Evolutionary conservation across 345 rosid genomes (phyloP), one percentile per base, ranked within the genome.

Genomic region (Boechera retrofracta): DNA sequence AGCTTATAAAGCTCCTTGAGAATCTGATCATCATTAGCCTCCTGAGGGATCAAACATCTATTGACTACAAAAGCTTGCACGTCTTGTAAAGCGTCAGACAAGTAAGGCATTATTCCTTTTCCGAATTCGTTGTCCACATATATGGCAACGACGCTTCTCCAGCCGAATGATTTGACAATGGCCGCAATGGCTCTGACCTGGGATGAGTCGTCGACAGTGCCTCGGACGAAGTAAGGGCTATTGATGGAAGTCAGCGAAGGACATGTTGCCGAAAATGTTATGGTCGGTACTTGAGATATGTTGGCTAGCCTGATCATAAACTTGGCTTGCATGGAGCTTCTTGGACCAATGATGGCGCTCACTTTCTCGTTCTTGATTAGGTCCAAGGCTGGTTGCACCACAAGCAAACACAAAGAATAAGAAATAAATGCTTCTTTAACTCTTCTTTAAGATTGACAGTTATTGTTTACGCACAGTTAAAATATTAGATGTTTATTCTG

Each of bases 341-440:
- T 70, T 63, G 91, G 89, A 47, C 91, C 93, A 0, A 90, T 18
- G 18, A 87, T 87, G 55, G 86, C 91, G 55, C 83, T 81, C 68
- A 86, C 86, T 80, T 77, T 33, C 76, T 71, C 77, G 47, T 85
- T 87, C 58, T 88, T 81, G 9, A 88, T 73, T 56, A 86, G 64
- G 24, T 86, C 85, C 32, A 82, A 38, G 32, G 87, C 89, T 82
- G 85, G 45, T 77, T 71, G 15, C 60, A 59, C 56, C 77, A 49
- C 81, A 78, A 74, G 11, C 38, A 73, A 79, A 73, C 41, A 48
- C 60, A 66, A 41, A 28, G 4, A 35, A 44, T 61, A 55, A 5
- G 2, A n/a, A 44, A 35, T 5, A 21, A 54, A 21, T 48, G 45
- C 3, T 31, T 31, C 4, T 24, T 48, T 45, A 13, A 15, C 18